A percentile compares a stretch with the other conserved stretches of the same genome.
Evolutionary conservation across 768 basidiomycete species (phyloP).

Genomic region (Lanmaoa pseudosensibilis): DNA sequence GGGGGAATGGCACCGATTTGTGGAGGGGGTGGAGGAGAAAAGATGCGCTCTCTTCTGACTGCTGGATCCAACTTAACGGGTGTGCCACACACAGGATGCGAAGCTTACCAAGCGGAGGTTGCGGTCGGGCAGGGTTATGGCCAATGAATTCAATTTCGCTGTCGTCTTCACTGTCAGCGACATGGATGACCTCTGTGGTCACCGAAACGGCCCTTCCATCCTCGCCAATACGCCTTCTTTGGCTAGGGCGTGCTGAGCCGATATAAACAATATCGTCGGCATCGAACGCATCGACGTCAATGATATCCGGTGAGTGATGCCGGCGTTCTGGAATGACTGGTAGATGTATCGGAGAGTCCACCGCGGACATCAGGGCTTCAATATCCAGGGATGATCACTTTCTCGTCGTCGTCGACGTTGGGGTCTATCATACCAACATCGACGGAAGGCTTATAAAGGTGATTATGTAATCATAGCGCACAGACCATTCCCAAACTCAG

Average conservation of each 20-base stretch:
- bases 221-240: conserved; percentile 28
- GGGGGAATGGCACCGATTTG: conserved; percentile 47
- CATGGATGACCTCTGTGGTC: conserved; percentile 30
- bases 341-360: conserved; percentile 9
- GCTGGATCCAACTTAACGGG: not conserved
- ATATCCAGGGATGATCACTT: not conserved
- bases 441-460: conserved; percentile 9
- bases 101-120: conserved; percentile 20
- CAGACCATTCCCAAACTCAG: conserved; percentile 32
- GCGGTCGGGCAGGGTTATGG: conserved; percentile 21
- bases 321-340: conserved; percentile 13
- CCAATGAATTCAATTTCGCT: conserved; percentile 30
- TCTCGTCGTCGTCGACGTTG: conserved; percentile 24
- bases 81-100: not conserved
- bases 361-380: conserved; percentile 20
- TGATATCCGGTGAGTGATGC: conserved; percentile 33
- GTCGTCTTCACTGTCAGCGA: conserved; percentile 45
- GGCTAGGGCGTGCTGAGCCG: conserved; percentile 23
- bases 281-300: conserved; percentile 46
- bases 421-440: not conserved
- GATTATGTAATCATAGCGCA: conserved; percentile 32
- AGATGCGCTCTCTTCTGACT: conserved; percentile 30
- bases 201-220: conserved; percentile 22
- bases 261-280: conserved; percentile 33
- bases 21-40: conserved; percentile 52